Conservation (phyloP, 2,329 filamentous ascomycete species). For the Tolypocladium nubicola region DNA sequence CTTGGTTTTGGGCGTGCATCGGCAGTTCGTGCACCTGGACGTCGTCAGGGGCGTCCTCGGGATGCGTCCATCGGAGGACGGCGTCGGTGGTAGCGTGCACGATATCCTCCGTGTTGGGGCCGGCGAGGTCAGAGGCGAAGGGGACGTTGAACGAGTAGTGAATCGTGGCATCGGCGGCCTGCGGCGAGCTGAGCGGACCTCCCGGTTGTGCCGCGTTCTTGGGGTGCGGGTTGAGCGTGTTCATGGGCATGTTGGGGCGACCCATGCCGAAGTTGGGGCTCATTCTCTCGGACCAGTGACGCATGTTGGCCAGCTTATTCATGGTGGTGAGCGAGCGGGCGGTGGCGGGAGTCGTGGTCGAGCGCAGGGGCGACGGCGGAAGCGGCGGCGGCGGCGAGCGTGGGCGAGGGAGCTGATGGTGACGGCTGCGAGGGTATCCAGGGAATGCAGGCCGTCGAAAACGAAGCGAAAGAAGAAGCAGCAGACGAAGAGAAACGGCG, state of each 20-base stretch:
- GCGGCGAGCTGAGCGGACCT: constrained; percentile 53
- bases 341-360: background rate
- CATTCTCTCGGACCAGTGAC: constrained; percentile 63
- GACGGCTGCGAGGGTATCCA: constrained; percentile 14
- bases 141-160: constrained; percentile 97
- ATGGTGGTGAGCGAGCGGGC: constrained; percentile 32
- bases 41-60: constrained; percentile 74
- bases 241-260: constrained; percentile 45
- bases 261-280: constrained; percentile 58
- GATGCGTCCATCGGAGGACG: constrained; percentile 86
- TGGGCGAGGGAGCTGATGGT: constrained; percentile 7
- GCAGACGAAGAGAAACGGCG: constrained; percentile 6
- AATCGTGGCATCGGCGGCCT: constrained; percentile 65
- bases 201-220: constrained; percentile 42
- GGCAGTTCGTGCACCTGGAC: constrained; percentile 81
- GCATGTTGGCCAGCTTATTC: constrained; percentile 64
- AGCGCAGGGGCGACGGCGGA: constrained; percentile 2
- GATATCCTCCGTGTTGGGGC: constrained; percentile 89
- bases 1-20: constrained; percentile 81
- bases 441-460: constrained; percentile 5
- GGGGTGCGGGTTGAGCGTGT: constrained; percentile 44
- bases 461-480: constrained; percentile 8
- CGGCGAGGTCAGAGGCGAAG: constrained; percentile 83
- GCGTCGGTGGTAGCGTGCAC: constrained; percentile 84
- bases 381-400: constrained; percentile 5